Percentiles rank a stretch among this genome's conserved stretches.
phyloP scores from a whole-genome alignment of 495 filamentous ascomycete species.

The Apiosordaria backusii region DNA sequence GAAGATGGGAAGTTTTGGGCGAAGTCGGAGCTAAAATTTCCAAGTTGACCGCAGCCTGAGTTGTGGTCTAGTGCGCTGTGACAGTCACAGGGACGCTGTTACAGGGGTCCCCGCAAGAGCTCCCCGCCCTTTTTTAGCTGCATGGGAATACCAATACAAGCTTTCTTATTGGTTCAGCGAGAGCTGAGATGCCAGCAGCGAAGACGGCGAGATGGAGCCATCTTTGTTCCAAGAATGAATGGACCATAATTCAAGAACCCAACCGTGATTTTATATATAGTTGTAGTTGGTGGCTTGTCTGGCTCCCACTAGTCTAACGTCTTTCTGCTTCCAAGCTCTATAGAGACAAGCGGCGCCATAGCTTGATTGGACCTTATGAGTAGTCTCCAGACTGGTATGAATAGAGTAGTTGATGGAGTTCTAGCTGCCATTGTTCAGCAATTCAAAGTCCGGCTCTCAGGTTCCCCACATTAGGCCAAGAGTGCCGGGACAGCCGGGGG shows the following conservation, averaged over 20 bases:
- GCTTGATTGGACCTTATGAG: background rate
- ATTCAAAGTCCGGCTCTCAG: background rate
- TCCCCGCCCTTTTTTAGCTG: conserved; percentile 15
- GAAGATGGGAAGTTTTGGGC: conserved; percentile 25
- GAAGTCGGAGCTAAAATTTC: conserved; percentile 34
- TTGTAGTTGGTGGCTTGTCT: background rate
- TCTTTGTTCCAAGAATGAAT: background rate
- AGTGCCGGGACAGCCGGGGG: background rate
- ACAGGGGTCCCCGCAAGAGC: conserved; percentile 28
- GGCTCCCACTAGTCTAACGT: background rate
- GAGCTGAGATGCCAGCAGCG: background rate
- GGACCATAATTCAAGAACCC: background rate
- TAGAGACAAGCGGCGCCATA: background rate
- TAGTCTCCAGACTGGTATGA: background rate
- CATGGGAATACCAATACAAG: conserved; percentile 31
- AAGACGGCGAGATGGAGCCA: conserved; percentile 1
- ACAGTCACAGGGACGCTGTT: conserved; percentile 30
- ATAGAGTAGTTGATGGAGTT: background rate
- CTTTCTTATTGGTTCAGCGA: conserved; percentile 28
- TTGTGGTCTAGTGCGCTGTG: conserved; percentile 2
- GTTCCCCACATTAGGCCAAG: background rate
- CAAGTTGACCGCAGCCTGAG: conserved; percentile 18
- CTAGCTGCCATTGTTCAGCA: background rate
- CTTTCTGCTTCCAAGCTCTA: background rate
- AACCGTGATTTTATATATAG: background rate